Evolutionary conservation across 2,329 filamentous ascomycete species (phyloP), one percentile per base, ranked within the genome.

Genomic region (Aspergillus tamarii): DNA sequence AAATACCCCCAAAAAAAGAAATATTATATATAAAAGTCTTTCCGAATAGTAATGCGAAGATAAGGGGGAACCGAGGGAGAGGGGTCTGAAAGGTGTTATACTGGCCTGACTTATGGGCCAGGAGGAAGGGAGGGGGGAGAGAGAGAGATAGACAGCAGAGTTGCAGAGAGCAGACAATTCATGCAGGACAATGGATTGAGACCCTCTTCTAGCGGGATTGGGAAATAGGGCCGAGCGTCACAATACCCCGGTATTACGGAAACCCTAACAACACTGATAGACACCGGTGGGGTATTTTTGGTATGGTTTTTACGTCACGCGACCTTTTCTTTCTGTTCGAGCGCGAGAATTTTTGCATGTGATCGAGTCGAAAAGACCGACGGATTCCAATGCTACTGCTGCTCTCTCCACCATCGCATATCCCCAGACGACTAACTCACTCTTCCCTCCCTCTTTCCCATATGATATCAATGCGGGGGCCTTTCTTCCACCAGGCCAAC

Each of bases 241-340:
- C 61, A 46, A 65, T 61, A 60, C 66, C 62, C 56, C 48, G 41
- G 56, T 34, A 48, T 53, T 66, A 67, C 67, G 34, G 28, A 19
- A 26, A 28, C 50, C 23, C 46, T 45, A 62, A 52, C 26, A 9
- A 10, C 28, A 19, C n/a, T 48, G 39, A 32, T n/a, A 19, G 56
- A 21, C n/a, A 9, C 12, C 21, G 28, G 28, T 26, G 14, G 1
- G 4, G 70, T 73, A 73, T 67, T 67, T 69, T 69, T 67, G 59
- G 74, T 77, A 76, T 54, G 62, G 16, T 11, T 23, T 59, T 73
- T 76, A 76, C 73, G 70, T 76, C 74, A 77, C 74, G 74, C 74
- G 74, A 72, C 70, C 72, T 48, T 34, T 28, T 21, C 39, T 41
- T 19, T 41, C 39, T 41, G 39, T 52, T 48, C 23, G 43, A 59